Base-by-base conservation (phyloP, 2,329 filamentous ascomycete species). In the Shiraia sp. region DNA sequence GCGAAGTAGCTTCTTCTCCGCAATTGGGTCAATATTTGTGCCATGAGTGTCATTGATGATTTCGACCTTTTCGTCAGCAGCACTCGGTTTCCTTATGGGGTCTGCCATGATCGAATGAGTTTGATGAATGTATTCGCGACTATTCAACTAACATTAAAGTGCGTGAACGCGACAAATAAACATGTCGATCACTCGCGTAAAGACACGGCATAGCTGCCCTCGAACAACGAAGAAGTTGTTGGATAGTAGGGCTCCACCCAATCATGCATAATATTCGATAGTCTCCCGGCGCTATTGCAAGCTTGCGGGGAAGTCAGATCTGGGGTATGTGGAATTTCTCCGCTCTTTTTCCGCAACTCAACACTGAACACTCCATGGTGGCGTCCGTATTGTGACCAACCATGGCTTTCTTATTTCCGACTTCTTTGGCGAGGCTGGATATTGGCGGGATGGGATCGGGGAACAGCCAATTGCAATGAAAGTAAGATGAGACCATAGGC, bases 1-100 rank as follows among this genome's bases (percentile, higher is more conserved):
- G 32, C 72, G 60, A 6, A 79, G 50, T 10, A 78, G 56, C 42
- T 69, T 72, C 55, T 71, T 75, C 46, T 79, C 75, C 8, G 69
- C 68, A 2, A 54, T 40, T 4, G 61, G 57, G 41, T 73, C 68
- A 32, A 65, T 57, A 19, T 57, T 49, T 1, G 42, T 53, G 7
- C 55, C 58, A 13, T 50, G 39, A 7, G 54, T 57, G 33, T 62
- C 56, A 17, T 61, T 61, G 49, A 61, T 50, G 19, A 49, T 37
- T 35, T 63, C 60, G 5, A 51, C 32, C 38, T 63, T 63, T 40
- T 57, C 56, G 5, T 47, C 51, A 13, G 47, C 31, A 6, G 40
- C 16, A 27, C 19, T 44, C 12, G 35, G 31, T 26, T 42, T 49
- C 36, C 16, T 23, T 16, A 30, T 38, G 13, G 33, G 33, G 19